Percentiles rank a stretch among this genome's conserved stretches.
phyloP scores from a whole-genome alignment of 495 filamentous ascomycete species.

The Geoglossum glabrum region DNA sequence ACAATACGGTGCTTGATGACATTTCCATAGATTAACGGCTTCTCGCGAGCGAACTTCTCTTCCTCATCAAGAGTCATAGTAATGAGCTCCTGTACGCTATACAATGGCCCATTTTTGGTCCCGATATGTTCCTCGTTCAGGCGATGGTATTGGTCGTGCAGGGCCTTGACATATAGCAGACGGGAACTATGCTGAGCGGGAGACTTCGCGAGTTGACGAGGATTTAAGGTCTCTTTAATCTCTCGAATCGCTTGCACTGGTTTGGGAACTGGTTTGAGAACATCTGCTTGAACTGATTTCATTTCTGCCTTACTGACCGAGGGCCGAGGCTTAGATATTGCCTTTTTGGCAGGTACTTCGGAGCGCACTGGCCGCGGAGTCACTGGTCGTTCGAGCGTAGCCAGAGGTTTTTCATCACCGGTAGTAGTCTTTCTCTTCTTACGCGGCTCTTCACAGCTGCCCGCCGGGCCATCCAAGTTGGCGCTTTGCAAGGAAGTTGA shows the following conservation, averaged over 20 bases:
- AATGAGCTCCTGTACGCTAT: constrained; percentile 52
- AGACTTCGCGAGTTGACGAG: constrained; percentile 50
- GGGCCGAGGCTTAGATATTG: background rate
- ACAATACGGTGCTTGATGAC: constrained; percentile 62
- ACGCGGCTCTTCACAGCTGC: background rate
- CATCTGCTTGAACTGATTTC: background rate
- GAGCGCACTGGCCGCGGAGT: background rate
- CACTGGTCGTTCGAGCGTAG: background rate
- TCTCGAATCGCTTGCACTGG: background rate
- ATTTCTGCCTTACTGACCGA: background rate
- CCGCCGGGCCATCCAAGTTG: background rate
- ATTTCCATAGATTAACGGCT: constrained; percentile 52
- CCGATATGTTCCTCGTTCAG: constrained; percentile 39
- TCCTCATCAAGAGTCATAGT: constrained; percentile 69
- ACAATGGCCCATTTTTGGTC: constrained; percentile 33
- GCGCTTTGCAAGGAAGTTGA: background rate
- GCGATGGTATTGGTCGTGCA: constrained; percentile 53
- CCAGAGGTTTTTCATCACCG: background rate
- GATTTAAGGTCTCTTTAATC: constrained; percentile 27
- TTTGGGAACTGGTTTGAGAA: background rate
- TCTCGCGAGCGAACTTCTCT: constrained; percentile 48
- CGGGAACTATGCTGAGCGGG: constrained; percentile 53
- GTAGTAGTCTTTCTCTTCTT: background rate
- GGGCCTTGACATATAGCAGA: constrained; percentile 40
- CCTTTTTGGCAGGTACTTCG: background rate